These are phyloP conservation scores for Carex pumila DNA, from an alignment of 176 grass and related monocot species.

Conservation along the genomic window DNA sequence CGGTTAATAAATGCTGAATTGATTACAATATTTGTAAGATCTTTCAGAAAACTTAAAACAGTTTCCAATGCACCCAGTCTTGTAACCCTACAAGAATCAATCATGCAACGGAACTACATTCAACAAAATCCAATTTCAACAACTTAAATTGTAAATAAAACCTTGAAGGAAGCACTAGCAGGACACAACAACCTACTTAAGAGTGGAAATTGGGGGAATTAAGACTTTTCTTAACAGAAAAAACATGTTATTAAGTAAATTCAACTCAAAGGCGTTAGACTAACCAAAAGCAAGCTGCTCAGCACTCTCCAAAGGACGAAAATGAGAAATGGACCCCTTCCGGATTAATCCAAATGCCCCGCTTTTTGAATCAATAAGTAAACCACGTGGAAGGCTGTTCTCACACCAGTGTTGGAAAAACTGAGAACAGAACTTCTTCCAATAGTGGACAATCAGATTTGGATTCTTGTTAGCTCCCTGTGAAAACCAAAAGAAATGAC, in stretches of 20 bases:
- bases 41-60: background rate
- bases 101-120: background rate
- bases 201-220: background rate
- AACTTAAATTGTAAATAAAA: background rate
- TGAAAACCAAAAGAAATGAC: slow-evolving; percentile 20
- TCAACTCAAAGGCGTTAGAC: slow-evolving; percentile 9
- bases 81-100: background rate
- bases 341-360: slow-evolving; percentile 83
- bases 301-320: slow-evolving; percentile 64
- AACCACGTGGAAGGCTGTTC: slow-evolving; percentile 60
- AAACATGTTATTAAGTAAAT: slow-evolving; percentile 9
- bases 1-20: background rate
- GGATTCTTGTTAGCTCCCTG: slow-evolving; percentile 55
- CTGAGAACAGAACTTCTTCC: slow-evolving; percentile 71
- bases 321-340: slow-evolving; percentile 77
- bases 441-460: slow-evolving; percentile 56
- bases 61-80: background rate
- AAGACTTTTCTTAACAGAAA: background rate
- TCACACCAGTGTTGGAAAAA: slow-evolving; percentile 74
- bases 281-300: slow-evolving; percentile 79
- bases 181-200: background rate
- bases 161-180: background rate
- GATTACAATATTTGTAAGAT: background rate
- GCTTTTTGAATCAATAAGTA: slow-evolving; percentile 68
- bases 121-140: background rate